Conservation (phyloP, 2,329 filamentous ascomycete genomes). For the Paecilomyces niveus region DNA sequence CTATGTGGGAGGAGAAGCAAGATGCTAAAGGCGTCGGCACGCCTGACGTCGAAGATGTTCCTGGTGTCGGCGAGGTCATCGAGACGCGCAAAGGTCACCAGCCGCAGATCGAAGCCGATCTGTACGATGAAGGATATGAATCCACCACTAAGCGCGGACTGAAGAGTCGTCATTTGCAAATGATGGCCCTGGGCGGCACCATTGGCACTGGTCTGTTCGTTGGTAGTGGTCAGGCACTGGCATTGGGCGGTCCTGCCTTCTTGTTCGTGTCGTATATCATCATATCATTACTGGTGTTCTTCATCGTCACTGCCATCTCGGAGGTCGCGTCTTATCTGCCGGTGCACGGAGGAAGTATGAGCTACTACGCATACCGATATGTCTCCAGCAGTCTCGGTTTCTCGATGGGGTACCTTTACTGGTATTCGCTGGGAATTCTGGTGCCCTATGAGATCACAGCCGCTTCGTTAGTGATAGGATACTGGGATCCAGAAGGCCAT, state of each 20-base stretch:
- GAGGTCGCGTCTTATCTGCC: constrained; percentile 38
- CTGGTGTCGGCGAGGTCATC: background rate
- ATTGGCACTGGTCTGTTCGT: constrained; percentile 53
- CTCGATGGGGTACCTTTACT: constrained; percentile 40
- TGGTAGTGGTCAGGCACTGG: constrained; percentile 46
- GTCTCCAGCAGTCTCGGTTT: constrained; percentile 37
- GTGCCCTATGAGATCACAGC: constrained; percentile 57
- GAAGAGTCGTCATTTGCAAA: constrained; percentile 51
- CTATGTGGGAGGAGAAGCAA: background rate
- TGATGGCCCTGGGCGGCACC: constrained; percentile 53
- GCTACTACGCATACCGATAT: constrained; percentile 37
- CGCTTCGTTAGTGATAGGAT: constrained; percentile 58
- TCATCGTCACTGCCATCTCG: constrained; percentile 40
- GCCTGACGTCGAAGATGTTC: background rate
- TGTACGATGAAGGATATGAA: constrained; percentile 5
- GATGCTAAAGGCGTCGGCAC: background rate
- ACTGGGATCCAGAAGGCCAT: constrained; percentile 46
- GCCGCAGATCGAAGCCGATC: background rate
- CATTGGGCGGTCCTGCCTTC: constrained; percentile 45
- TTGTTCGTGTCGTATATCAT: constrained; percentile 47
- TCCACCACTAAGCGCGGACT: constrained; percentile 12
- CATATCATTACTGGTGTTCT: constrained; percentile 40
- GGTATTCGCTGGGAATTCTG: constrained; percentile 42
- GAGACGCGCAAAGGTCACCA: background rate
- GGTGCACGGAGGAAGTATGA: constrained; percentile 39